Evolutionary conservation across 129 eudicot species (phyloP).

Genomic region (Arctium lappa): DNA sequence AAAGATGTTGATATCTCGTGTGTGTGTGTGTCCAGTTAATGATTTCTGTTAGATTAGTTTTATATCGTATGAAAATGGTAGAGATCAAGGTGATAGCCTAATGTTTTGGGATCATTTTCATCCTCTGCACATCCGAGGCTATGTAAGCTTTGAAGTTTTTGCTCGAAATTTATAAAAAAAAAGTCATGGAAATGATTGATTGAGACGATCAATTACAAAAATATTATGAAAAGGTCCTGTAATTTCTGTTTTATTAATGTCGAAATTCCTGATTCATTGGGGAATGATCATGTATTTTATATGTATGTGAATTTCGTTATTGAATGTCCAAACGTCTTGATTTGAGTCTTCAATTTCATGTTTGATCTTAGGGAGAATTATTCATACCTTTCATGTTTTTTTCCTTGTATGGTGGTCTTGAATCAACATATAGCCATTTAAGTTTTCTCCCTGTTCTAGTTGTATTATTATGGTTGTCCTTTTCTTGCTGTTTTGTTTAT

Average conservation of each 20-base stretch:
- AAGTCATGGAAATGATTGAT: not conserved
- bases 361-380: not conserved
- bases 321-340: not conserved
- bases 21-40: constrained; percentile 4
- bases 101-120: not conserved
- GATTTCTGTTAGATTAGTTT: not conserved
- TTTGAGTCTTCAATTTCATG: not conserved
- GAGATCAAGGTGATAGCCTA: constrained; percentile 1
- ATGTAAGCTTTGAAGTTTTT: not conserved
- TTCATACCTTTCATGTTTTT: not conserved
- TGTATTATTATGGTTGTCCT: constrained; percentile 4
- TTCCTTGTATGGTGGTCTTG: not conserved
- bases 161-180: not conserved
- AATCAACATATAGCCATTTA: not conserved
- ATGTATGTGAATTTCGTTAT: not conserved
- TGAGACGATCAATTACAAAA: not conserved
- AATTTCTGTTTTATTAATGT: not conserved
- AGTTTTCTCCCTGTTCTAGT: not conserved
- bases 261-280: not conserved
- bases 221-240: not conserved
- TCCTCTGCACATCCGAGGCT: not conserved
- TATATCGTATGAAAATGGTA: not conserved
- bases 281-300: not conserved
- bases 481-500: not conserved
- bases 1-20: constrained; percentile 12